Conservation (phyloP, 306 rosid genomes). For the Herpetospermum pedunculosum region DNA sequence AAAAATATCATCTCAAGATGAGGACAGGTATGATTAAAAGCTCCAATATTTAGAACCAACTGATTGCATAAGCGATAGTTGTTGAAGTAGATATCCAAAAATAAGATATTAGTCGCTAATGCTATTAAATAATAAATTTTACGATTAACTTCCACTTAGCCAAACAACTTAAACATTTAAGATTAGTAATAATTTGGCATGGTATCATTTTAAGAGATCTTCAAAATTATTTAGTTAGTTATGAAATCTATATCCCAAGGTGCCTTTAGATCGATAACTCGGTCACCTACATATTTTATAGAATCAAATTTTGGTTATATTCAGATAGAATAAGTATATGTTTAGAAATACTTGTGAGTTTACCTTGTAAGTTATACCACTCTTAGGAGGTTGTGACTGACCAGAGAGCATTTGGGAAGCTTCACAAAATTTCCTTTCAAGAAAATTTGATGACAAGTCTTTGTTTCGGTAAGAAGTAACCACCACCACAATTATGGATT, state of each 20-base stretch:
- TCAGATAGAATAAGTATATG: neutral
- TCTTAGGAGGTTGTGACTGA: slow-evolving; percentile 41
- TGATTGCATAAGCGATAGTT: neutral
- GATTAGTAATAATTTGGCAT: neutral
- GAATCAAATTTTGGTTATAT: neutral
- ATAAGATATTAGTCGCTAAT: too few relatives aligned
- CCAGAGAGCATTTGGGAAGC: slow-evolving; percentile 69
- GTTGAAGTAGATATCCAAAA: neutral
- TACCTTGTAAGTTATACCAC: slow-evolving; percentile 53
- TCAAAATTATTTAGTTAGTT: neutral
- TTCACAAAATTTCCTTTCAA: slow-evolving; percentile 67
- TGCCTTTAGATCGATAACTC: neutral
- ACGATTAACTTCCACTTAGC: too few relatives aligned
- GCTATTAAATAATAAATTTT: too few relatives aligned
- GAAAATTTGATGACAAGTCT: slow-evolving; percentile 62
- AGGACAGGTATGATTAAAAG: neutral
- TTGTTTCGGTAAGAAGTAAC: slow-evolving; percentile 89
- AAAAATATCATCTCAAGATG: neutral
- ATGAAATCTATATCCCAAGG: neutral
- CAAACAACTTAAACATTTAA: neutral
- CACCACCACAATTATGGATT: slow-evolving; percentile 51
- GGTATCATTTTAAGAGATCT: neutral
- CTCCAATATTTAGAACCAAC: neutral
- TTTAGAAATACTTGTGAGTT: slow-evolving; percentile 4
- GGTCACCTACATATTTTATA: neutral